Evolutionary conservation across 306 rosid species (phyloP), one percentile per base, ranked within the genome.

Genomic region (Prunus davidiana): DNA sequence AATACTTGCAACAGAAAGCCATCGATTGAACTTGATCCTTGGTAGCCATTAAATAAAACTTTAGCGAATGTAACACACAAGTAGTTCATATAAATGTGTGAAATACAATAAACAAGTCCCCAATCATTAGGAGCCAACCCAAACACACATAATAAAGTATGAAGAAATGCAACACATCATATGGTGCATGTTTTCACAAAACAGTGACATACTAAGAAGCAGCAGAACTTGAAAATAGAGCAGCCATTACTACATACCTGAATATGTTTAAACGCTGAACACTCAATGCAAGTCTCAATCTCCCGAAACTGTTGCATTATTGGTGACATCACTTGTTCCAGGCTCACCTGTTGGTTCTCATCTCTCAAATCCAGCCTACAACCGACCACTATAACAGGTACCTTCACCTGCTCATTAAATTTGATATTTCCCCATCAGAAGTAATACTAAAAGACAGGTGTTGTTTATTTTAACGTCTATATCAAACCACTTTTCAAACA

Each of bases 231-330:
- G n/a, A 67, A 25, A 34, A 12, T 16, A 50, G 15, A 8, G 38
- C 12, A 68, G 28, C 27, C 41, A 18, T 25, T 15, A 2, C 65
- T 69, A 30, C n/a, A 55, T 82, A 95, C 99, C 97, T 96, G 99
- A 76, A 96, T 96, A 81, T 84, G 97, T 85, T 89, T 96, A 68
- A 77, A 66, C 64, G 99, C 96, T 13, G 99, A 96, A 80, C 99
- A 96, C 81, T 96, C 99, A 0, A 96, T 96, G 85, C 99, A 96
- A 71, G 99, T 96, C 82, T 96, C 99, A 87, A 96, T 96, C 87
- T 96, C 98, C 57, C 97, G 97, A 80, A 96, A 96, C 71, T 96
- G 97, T 82, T 96, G 98, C 99, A 96, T 96, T 80, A 96, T 92
- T 55, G 99, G 99, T 30, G 99, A 90, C 99, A 96, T 96, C 84